phyloP scores from a whole-genome alignment of 2,329 filamentous ascomycete genomes.

The Curvularia spicifera region DNA sequence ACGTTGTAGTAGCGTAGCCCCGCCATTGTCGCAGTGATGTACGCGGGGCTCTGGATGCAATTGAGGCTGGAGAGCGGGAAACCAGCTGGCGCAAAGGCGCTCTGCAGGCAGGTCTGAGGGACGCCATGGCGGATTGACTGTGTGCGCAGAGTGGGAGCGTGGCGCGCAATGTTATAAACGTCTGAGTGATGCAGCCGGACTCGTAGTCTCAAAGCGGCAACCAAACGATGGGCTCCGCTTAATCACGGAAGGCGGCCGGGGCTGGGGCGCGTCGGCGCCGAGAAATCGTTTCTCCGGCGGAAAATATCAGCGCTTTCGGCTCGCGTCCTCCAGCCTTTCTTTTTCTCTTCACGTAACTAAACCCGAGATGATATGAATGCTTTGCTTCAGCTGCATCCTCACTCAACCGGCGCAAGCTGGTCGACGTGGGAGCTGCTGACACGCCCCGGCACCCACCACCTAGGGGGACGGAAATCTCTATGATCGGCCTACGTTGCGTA shows the following conservation, averaged over 20 bases:
- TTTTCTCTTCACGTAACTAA: conserved; percentile 71
- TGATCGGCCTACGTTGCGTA: conserved; percentile 54
- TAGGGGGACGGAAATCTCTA: conserved; percentile 54
- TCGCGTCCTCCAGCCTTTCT: conserved; percentile 18
- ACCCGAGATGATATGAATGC: conserved; percentile 77
- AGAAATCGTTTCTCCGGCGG: conserved; percentile 28
- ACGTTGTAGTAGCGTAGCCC: conserved; percentile 52
- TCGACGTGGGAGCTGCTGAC: conserved; percentile 57
- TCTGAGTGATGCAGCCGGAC: conserved; percentile 28
- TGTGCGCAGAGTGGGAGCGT: conserved; percentile 20
- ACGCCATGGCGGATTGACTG: conserved; percentile 48
- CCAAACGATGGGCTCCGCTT: conserved; percentile 29
- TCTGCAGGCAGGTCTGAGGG: conserved; percentile 50
- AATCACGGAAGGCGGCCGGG: conserved; percentile 20
- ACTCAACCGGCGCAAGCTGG: conserved; percentile 57
- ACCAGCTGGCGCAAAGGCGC: conserved; percentile 48
- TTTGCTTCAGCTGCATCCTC: conserved; percentile 63
- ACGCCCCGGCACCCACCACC: conserved; percentile 57
- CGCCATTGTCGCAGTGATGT: conserved; percentile 47
- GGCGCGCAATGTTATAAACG: conserved; percentile 27
- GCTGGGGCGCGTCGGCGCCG: conserved; percentile 15
- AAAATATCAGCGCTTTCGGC: conserved; percentile 25
- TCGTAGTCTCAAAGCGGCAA: conserved; percentile 33
- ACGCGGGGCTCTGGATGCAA: conserved; percentile 39
- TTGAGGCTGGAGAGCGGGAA: conserved; percentile 32